These are phyloP conservation scores for Ceratobasidium sp. DNA, from an alignment of 1,284 basidiomycete species.

Conservation along the genomic window DNA sequence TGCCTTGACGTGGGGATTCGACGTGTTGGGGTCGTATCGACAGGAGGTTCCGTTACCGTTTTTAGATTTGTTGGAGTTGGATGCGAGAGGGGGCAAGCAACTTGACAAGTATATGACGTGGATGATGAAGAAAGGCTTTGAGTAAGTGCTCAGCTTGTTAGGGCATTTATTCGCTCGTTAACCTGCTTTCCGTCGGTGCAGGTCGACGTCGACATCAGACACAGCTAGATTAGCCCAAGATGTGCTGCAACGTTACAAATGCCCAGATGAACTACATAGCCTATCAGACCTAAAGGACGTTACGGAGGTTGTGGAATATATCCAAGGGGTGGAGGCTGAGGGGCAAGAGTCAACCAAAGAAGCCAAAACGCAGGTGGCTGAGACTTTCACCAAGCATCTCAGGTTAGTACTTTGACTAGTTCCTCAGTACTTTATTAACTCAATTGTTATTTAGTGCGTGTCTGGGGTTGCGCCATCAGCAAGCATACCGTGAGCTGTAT, in stretches of 20 bases:
- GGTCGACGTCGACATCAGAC: conserved; percentile 10
- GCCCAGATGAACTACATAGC: too few species aligned
- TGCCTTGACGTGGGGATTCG: conserved; percentile 8
- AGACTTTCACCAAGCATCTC: background rate
- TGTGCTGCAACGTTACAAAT: background rate
- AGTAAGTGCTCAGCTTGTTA: conserved; percentile 1
- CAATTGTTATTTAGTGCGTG: background rate
- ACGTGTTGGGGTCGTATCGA: conserved; percentile 21
- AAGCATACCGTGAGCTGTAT: conserved; percentile 20
- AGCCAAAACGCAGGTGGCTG: background rate
- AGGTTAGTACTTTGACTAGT: background rate
- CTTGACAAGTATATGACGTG: conserved; percentile 35
- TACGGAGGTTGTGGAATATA: background rate
- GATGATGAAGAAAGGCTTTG: conserved; percentile 41
- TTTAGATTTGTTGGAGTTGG: conserved; percentile 33
- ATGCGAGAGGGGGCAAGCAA: conserved; percentile 16
- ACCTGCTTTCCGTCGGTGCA: background rate
- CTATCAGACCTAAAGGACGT: background rate
- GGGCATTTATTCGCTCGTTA: background rate
- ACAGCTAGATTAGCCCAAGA: background rate
- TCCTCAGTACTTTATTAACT: background rate
- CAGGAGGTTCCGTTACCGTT: conserved; percentile 27
- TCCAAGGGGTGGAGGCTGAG: background rate
- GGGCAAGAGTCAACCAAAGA: background rate
- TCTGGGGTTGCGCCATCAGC: background rate